Base-by-base conservation (phyloP, 805 yeast genomes). In the Priceomyces medius region DNA sequence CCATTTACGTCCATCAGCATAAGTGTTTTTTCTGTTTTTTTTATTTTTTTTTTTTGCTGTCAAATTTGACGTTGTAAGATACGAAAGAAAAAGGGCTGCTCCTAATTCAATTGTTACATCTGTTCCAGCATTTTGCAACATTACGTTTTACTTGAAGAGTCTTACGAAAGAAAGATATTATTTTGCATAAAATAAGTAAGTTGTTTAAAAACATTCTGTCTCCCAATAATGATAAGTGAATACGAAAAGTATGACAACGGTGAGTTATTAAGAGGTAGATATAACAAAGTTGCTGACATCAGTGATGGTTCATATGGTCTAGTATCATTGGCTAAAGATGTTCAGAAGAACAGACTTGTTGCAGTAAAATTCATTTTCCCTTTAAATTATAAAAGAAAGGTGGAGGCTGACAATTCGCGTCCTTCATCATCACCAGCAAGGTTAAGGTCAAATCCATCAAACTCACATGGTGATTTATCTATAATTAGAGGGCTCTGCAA, bases 281-380 rank as follows among this genome's bases (percentile, higher is more conserved):
- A 88, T 65, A 66, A 70, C 43, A 83, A 83, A 51, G 72, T 88
- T 17, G 80, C 79, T 43, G 87, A 82, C 56, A 78, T 91, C 44
- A 87, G 90, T 56, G 90, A 88, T 61, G 98, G 98, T 21, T 88
- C 97, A 0, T 91, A 88, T 62, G 98, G 98, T 38, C 77, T 85
- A 35, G 98, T 91, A 7, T 81, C 95, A 2, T 73, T 91, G 19
- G 97, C 96, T 7, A 81, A 80, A 53, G 96, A 91, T 60, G 71
- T 74, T 19, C 63, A 68, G 28, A 51, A 59, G 21, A 54, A 70
- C 47, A 66, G 70, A 41, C 64, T 85, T 36, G 95, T 86, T 20
- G 98, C 97, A 2, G 80, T 91, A 46, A 90, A 91, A 64, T 87
- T 86, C 58, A 83, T 89, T 41, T 83, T 80, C 51, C 83, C 86